Evolutionary conservation across 305 asterid species (phyloP).

Genomic region (Solanum hybrid): DNA sequence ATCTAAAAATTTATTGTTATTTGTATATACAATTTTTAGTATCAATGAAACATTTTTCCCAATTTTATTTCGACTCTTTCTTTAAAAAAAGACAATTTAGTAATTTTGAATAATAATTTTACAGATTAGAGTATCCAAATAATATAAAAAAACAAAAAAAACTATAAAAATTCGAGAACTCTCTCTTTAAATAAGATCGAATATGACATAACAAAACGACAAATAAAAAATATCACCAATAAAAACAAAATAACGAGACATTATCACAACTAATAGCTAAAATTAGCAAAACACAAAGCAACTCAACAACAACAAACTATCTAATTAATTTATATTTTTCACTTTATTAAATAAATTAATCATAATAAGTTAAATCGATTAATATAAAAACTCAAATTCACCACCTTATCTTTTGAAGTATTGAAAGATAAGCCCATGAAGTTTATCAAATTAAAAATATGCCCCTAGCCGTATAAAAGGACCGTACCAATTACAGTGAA

Average conservation of each 20-base stretch:
- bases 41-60: neutral
- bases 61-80: neutral
- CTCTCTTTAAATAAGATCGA: neutral
- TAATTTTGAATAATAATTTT: neutral
- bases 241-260: neutral
- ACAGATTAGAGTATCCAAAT: neutral
- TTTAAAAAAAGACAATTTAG: neutral
- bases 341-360: neutral
- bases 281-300: neutral
- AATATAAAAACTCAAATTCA: neutral
- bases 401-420: neutral
- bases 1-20: neutral
- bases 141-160: neutral
- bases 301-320: neutral
- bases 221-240: neutral
- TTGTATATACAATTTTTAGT: neutral
- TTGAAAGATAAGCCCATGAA: neutral
- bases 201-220: neutral
- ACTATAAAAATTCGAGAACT: neutral
- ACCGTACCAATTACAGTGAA: neutral
- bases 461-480: neutral
- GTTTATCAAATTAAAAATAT: neutral
- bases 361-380: neutral
- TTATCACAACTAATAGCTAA: neutral
- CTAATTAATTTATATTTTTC: neutral